These are phyloP conservation scores for Thelephora terrestris DNA, from an alignment of 1,284 basidiomycete species.

Conservation along the genomic window DNA sequence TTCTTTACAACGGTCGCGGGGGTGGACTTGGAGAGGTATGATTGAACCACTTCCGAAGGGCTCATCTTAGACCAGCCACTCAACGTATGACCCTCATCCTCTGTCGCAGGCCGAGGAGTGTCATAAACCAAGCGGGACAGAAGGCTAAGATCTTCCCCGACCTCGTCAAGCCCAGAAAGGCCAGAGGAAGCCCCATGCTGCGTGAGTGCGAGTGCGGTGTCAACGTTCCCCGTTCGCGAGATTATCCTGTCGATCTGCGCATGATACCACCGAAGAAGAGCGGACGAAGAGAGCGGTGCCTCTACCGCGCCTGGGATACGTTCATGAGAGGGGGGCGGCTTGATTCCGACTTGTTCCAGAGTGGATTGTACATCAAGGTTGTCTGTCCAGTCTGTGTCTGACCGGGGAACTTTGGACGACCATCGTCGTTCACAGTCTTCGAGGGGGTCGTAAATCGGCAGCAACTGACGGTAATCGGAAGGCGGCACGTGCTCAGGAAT, in stretches of 20 bases:
- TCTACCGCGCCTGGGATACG: neutral
- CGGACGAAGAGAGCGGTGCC: slow-evolving; percentile 19
- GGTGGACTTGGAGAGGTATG: slow-evolving; percentile 68
- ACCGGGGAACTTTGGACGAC: slow-evolving; percentile 33
- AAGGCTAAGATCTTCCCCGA: slow-evolving; percentile 85
- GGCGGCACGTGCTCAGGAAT: slow-evolving; percentile 70
- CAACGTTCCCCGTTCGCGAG: slow-evolving; percentile 61
- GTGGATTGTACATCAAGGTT: slow-evolving; percentile 29
- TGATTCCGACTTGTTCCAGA: slow-evolving; percentile 21
- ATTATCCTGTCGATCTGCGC: slow-evolving; percentile 54
- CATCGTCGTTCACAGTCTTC: slow-evolving; percentile 33
- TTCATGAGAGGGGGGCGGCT: neutral
- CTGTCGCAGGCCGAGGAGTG: slow-evolving; percentile 35
- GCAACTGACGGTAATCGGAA: slow-evolving; percentile 45
- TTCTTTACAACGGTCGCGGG: slow-evolving; percentile 57
- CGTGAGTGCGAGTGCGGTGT: slow-evolving; percentile 67
- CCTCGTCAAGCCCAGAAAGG: slow-evolving; percentile 67
- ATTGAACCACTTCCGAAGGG: slow-evolving; percentile 53
- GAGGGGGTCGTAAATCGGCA: slow-evolving; percentile 49
- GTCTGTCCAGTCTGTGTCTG: slow-evolving; percentile 48
- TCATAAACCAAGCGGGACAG: slow-evolving; percentile 83
- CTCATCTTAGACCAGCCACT: slow-evolving; percentile 60
- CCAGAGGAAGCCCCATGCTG: slow-evolving; percentile 82
- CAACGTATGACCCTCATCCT: slow-evolving; percentile 62
- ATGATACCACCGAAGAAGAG: slow-evolving; percentile 69